Base-by-base conservation (phyloP, 164 flowering plant genomes). In the Kingdonia uniflora region DNA sequence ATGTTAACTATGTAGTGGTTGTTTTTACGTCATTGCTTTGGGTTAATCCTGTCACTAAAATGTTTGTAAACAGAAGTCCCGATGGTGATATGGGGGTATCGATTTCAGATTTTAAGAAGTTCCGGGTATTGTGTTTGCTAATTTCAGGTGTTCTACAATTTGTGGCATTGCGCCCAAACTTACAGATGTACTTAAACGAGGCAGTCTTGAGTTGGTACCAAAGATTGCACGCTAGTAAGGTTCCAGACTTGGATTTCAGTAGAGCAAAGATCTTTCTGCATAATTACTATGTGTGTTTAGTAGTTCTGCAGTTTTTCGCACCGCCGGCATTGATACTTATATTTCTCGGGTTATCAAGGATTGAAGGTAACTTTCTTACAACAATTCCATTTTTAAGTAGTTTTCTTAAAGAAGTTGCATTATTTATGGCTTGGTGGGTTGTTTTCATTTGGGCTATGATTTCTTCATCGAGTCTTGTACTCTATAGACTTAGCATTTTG, bases 191-290 rank as follows among this genome's bases (percentile, higher is more conserved):
- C 63, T 62, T 88, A 78, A 84, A 92, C 45, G 99, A 92, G 66
- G 96, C 96, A 6, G 76, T 92, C 38, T 52, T 92, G 16, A 80
- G 82, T 46, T 92, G 99, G 99, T 92, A 92, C 65, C 99, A 92
- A 55, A 74, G 99, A 40, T 62, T 92, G 67, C 99, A 92, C 49
- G 73, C 95, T 5, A 80, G 96, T 64, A 84, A 76, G 64, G 82
- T 85, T 50, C 99, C 99, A 6, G 99, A 92, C 50, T 77, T 86
- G 87, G 96, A 80, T 33, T 92, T 77, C 55, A 86, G 99, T 53
- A 65, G 97, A 65, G 96, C 96, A 1, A 92, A 92, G 69, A 84
- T 92, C 51, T 92, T 92, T 65, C 77, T 92, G 52, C 95, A 92
- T 70, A 88, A 88, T 62, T 84, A 92, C 68, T 84, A 78, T 65